Evolutionary conservation across 345 rosid genomes (phyloP).

Genomic region (Trapa incisa): DNA sequence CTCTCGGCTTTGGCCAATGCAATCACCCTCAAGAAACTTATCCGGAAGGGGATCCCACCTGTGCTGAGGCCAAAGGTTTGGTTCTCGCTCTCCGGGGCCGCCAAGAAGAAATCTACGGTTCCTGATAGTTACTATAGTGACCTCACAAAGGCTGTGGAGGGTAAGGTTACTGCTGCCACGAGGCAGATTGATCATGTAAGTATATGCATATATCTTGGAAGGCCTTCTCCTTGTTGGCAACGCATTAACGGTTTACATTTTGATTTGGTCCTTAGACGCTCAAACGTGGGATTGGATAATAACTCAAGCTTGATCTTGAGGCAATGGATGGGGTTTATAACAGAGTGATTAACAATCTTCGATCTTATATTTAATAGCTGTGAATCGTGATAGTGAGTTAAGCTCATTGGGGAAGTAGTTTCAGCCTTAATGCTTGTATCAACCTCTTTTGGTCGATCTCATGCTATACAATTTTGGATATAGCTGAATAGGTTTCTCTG

Average conservation of each 20-base stretch:
- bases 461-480: neutral
- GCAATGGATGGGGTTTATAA: neutral
- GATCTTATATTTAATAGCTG: neutral
- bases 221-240: neutral
- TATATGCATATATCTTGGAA: conserved; percentile 6
- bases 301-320: neutral
- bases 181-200: conserved; percentile 98
- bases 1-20: conserved; percentile 71
- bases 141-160: conserved; percentile 80
- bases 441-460: neutral
- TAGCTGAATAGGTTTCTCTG: neutral
- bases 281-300: neutral
- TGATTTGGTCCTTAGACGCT: neutral
- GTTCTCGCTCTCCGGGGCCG: conserved; percentile 98
- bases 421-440: neutral
- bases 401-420: neutral
- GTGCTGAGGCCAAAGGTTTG: conserved; percentile 93
- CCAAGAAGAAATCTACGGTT: conserved; percentile 96
- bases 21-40: conserved; percentile 73
- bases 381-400: neutral
- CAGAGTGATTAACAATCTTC: neutral
- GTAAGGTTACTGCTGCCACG: conserved; percentile 87
- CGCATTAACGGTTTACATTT: neutral
- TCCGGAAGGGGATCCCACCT: conserved; percentile 96
- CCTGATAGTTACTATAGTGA: conserved; percentile 93